Percentiles rank a stretch among this genome's conserved stretches.
Evolutionary conservation across 73 alveolate species (phyloP).

Genomic region (Durusdinium trenchii): DNA sequence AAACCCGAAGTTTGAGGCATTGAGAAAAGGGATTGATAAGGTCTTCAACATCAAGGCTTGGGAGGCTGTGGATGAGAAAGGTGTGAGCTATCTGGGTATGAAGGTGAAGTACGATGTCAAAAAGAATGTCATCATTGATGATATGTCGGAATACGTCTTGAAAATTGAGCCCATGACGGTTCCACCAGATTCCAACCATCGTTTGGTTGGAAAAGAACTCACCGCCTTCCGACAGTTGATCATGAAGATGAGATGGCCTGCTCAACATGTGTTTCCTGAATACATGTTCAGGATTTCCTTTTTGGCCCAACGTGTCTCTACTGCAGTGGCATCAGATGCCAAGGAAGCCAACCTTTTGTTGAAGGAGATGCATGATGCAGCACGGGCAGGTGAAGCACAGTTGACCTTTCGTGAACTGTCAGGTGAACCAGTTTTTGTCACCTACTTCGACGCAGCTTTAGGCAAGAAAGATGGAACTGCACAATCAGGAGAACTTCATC

Average conservation of each 20-base stretch:
- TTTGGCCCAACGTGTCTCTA: not conserved
- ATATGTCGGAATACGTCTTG: not conserved
- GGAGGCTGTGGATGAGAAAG: not conserved
- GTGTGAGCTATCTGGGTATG: not conserved
- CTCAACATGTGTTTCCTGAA: too few species aligned
- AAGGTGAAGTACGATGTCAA: not conserved
- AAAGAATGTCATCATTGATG: not conserved
- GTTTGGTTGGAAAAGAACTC: not conserved
- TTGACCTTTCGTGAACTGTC: too few species aligned
- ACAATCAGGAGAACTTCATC: not conserved
- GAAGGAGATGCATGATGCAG: too few species aligned
- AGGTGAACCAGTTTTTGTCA: too few species aligned
- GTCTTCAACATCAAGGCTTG: constrained; percentile 14
- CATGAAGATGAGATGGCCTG: not conserved
- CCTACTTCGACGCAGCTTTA: too few species aligned
- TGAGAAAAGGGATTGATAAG: not conserved
- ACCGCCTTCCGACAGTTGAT: not conserved
- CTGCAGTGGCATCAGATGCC: not conserved
- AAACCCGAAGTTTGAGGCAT: not conserved
- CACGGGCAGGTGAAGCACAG: too few species aligned
- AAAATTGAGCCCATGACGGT: not conserved
- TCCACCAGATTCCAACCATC: not conserved
- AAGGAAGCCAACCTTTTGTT: too few species aligned
- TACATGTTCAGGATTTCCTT: not conserved
- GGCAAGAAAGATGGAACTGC: too few species aligned